Conservation (phyloP, 163 green algal genomes). For the Trebouxiophyceae sp. region DNA sequence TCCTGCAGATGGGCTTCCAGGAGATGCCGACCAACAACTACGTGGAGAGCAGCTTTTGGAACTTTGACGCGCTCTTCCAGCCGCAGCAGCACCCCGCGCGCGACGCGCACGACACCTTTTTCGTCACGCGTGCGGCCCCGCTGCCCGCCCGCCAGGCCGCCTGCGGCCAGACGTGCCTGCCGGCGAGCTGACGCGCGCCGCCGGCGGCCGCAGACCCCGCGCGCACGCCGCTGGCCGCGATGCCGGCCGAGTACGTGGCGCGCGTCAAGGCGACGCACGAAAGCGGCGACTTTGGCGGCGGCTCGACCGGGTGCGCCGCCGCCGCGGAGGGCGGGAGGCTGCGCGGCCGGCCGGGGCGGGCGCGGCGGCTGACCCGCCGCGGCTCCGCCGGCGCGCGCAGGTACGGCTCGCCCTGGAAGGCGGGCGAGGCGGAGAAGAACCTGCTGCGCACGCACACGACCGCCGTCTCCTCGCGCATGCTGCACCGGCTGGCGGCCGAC, state of each 20-base stretch:
- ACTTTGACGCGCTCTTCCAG: conserved; percentile 99
- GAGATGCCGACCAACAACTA: conserved; percentile 98
- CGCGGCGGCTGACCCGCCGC: neutral
- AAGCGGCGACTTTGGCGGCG: conserved; percentile 66
- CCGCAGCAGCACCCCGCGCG: conserved; percentile 95
- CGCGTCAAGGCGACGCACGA: conserved; percentile 86
- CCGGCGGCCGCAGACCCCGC: conserved; percentile 78
- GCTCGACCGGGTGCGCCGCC: conserved; percentile 63
- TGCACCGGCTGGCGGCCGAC: conserved; percentile 73
- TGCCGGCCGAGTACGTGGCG: conserved; percentile 83
- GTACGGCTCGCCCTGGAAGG: conserved; percentile 94
- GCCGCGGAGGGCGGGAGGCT: too few relatives aligned
- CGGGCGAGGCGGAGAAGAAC: conserved; percentile 96
- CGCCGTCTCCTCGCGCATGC: conserved; percentile 93
- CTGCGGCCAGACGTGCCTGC: too few relatives aligned
- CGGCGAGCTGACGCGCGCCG: too few relatives aligned
- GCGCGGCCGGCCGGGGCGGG: too few relatives aligned
- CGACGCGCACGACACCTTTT: conserved; percentile 99
- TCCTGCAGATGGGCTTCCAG: conserved; percentile 96
- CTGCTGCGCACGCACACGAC: conserved; percentile 98
- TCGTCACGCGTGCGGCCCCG: conserved; percentile 61
- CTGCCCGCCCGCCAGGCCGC: too few relatives aligned
- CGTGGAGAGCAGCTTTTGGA: conserved; percentile 90
- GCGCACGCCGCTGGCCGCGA: conserved; percentile 35
- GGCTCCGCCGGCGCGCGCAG: too few relatives aligned